Base-by-base conservation (phyloP, 805 yeast species). In the Metschnikowia santaceciliae region DNA sequence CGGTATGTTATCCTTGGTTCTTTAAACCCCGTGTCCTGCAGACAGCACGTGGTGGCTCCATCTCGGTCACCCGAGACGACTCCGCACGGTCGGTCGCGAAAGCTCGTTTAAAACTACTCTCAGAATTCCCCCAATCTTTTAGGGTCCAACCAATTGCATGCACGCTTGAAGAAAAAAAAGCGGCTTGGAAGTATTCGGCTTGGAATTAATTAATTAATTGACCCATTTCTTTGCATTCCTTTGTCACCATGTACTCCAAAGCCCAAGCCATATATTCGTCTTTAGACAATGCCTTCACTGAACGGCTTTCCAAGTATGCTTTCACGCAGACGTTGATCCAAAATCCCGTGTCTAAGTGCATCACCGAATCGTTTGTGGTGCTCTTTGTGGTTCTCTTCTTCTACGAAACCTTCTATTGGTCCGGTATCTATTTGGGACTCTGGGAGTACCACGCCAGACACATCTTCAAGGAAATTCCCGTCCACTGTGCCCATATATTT, bases 401-500 rank as follows among this genome's bases (percentile, higher is more conserved):
- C 33, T 77, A 77, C 55, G 79, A 78, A 48, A 51, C 62, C 1
- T 54, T 75, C 13, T 75, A 76, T 61, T 68, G 75, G 67, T 52
- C 70, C 30, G 82, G 82, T 0, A 67, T 76, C 2, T 65, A 65
- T 51, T 58, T 75, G 6, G 65, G 65, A 1, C 53, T 70, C 4
- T 78, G 82, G 83, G 76, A 76, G 30, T 69, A 76, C 54, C 77
- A 77, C 50, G 81, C 81, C 14, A 77, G 80, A 56, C 86, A 84
- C 49, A 79, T 81, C 23, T 86, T 86, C 62, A 75, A 77, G n/a
- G 87, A 86, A 42, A 78, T 81, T 23, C 94, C 92, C 0, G 83
- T 84, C 6, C 92, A 86, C 63, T 86, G 90, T 67, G 90, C 94
- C 0, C 90, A 86, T 65, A 72, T 86, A 0, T 81, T 81, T 54